Evolutionary conservation across 441 rosid genomes (phyloP), one percentile per base, ranked within the genome.

Genomic region (Biscutella auriculata): DNA sequence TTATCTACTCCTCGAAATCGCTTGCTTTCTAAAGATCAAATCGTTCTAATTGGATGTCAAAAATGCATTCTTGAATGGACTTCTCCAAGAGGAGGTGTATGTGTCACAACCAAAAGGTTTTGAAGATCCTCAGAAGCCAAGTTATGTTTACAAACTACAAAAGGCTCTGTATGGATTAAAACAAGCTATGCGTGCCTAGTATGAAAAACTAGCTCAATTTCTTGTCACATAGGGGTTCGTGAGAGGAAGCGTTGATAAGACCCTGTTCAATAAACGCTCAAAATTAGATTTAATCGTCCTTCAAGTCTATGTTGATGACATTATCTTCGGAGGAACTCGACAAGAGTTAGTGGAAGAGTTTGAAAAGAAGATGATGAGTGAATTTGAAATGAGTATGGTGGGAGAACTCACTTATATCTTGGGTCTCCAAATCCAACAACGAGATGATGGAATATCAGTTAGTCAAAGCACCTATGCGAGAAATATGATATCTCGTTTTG

Each of bases 401-500:
- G 44, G 44, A 0, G 44, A 39, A 0, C 11, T 39, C 0, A 15
- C 1, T 3, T 39, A 39, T 0, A 14, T 39, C 2, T 3, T 39
- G 0, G 23, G 44, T 0, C 1, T 39, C 2, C 44, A 39, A 1
- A 1, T 39, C 0, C 1, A 1, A 0, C 44, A 39, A 8, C 1
- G 11, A 0, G 6, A 15, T 0, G 19, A 15, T 3, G 21, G 21
- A 0, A 39, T 39, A 0, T 8, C 5, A 0, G 8, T 39, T 0
- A 14, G 11, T 0, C 44, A 39, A 1, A 8, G 23, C 0, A 39
- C 44, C 0, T 39, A 15, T 15, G 44, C 11, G 0, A 5, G 8
- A 8, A 15, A 0, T 0, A n/a, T 39, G 1, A 2, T 15, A 0
- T 1, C 4, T 0, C 5, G 6, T 0, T 39, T 39, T 8, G 43